Evolutionary conservation across 202 grass and related monocot genomes (phyloP), one percentile per base, ranked within the genome.

Genomic region (Elaeis oleifera): DNA sequence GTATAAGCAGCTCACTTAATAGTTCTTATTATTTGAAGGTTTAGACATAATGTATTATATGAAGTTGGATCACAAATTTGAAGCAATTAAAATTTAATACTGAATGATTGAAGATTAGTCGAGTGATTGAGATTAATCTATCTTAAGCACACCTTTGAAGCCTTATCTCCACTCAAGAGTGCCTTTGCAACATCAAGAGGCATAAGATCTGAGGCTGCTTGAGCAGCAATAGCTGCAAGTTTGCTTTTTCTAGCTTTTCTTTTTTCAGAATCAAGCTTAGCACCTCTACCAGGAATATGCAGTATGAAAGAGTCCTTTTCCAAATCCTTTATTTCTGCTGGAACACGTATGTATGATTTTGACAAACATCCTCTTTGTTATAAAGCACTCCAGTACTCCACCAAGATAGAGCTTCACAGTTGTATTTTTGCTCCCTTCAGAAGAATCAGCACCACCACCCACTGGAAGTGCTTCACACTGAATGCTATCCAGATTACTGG

Each of bases 171-270:
- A 58, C 87, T 81, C 79, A 85, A 88, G 50, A 97, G 68, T 55
- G 84, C 76, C 49, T 85, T 91, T 15, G 79, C 87, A 1, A 91
- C 78, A 79, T 97, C 87, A 72, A 84, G 78, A 1, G 84, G 81
- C 92, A 85, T 97, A 72, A 97, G 85, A 72, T 86, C 92, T 19
- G 84, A 97, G 44, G 81, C 79, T 32, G 82, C 79, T 67, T 97
- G 83, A 63, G 79, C 71, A 67, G 80, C 74, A 64, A 95, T 78
- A 79, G 84, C 85, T 18, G 80, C 85, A 60, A 83, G 79, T 70
- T 74, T 85, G 56, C 81, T 70, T 72, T 83, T 89, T 51, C 73
- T 73, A 50, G 80, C 80, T 54, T 88, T 91, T 74, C 74, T 82
- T 81, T 91, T 76, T 58, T 49, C 57, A 17, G 71, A 24, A 76